phyloP scores from a whole-genome alignment of 257 asterid genomes.

The Solanum chiquidenum region DNA sequence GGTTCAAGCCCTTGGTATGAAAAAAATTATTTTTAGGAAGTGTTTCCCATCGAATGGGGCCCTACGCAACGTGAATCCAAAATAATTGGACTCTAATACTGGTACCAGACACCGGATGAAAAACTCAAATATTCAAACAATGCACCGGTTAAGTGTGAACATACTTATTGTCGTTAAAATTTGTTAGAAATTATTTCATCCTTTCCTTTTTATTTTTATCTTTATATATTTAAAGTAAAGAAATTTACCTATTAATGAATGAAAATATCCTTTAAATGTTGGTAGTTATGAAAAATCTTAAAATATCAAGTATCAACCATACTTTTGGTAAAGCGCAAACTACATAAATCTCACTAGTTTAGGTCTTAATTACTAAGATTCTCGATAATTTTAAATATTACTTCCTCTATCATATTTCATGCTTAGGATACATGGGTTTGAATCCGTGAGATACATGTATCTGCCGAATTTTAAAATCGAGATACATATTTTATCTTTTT shows the following conservation, averaged over 20 bases:
- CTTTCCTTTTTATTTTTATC: neutral
- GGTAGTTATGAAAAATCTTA: neutral
- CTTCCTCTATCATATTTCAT: no score
- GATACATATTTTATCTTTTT: no score
- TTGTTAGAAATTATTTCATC: neutral
- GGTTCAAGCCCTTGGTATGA: fast-evolving
- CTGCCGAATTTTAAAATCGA: no score
- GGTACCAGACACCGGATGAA: neutral
- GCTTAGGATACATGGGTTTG: no score
- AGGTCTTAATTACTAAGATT: no score
- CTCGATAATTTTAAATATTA: no score
- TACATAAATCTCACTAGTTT: no score
- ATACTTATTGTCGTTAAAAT: neutral
- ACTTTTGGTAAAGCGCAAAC: neutral
- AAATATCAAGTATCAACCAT: neutral
- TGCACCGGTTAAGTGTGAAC: neutral
- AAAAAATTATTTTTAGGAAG: neutral
- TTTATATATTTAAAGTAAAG: neutral
- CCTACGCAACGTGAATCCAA: neutral
- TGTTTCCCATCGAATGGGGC: neutral
- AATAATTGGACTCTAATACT: neutral
- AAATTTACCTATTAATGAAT: neutral
- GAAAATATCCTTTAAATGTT: neutral
- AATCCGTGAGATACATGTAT: no score
- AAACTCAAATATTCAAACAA: neutral